phyloP scores from a whole-genome alignment of 495 filamentous ascomycete genomes.

The Jackrogersella minutella region DNA sequence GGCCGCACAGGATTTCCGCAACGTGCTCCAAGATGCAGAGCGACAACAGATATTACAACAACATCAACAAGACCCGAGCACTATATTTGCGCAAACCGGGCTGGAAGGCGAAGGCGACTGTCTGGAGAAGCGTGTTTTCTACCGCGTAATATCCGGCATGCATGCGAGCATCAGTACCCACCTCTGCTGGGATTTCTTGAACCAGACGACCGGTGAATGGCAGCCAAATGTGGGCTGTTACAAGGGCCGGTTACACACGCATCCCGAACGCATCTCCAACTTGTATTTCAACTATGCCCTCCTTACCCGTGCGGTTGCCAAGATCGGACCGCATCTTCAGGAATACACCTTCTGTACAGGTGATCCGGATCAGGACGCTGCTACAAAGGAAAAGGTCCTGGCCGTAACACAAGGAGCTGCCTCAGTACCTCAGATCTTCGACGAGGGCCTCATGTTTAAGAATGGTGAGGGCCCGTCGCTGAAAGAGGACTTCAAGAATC shows the following conservation, averaged over 20 bases:
- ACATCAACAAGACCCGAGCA: slow-evolving; percentile 59
- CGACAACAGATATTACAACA: slow-evolving; percentile 66
- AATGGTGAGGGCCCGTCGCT: slow-evolving; percentile 72
- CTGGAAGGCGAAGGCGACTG: slow-evolving; percentile 88
- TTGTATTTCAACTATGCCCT: slow-evolving; percentile 99
- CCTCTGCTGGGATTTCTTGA: slow-evolving; percentile 94
- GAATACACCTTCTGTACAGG: slow-evolving; percentile 90
- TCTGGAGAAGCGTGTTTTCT: slow-evolving; percentile 96
- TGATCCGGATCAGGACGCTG: slow-evolving; percentile 77
- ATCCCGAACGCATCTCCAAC: slow-evolving; percentile 93
- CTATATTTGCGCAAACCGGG: slow-evolving; percentile 59
- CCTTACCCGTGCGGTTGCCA: slow-evolving; percentile 85
- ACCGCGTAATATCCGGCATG: slow-evolving; percentile 95
- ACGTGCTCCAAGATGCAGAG: slow-evolving; percentile 76
- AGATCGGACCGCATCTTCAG: slow-evolving; percentile 84
- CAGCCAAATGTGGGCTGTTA: slow-evolving; percentile 92
- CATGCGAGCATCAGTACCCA: slow-evolving; percentile 96
- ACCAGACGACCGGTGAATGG: slow-evolving; percentile 95
- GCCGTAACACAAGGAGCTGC: slow-evolving; percentile 73
- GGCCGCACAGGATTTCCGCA: slow-evolving; percentile 84
- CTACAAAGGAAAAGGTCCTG: slow-evolving; percentile 81
- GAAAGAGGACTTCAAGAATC: slow-evolving; percentile 97
- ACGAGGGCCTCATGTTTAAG: slow-evolving; percentile 93
- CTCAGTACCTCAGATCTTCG: slow-evolving; percentile 80
- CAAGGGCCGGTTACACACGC: slow-evolving; percentile 77